Conservation (phyloP, 345 rosid genomes). For the Corchorus capsularis region DNA sequence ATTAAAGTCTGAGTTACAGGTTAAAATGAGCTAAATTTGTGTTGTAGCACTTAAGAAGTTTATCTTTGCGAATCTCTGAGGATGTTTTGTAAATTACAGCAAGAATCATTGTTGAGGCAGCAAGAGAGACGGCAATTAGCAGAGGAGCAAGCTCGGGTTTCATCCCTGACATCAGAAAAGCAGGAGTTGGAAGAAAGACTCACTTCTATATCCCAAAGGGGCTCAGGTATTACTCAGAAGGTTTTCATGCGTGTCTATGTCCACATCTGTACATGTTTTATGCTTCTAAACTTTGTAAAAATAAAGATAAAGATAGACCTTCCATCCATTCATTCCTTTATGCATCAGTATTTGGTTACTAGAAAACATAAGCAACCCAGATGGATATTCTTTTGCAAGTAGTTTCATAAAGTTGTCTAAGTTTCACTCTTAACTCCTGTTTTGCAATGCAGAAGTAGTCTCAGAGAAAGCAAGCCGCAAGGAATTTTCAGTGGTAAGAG, state of each 20-base stretch:
- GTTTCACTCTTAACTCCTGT: constrained; percentile 7
- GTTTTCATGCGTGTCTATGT: neutral
- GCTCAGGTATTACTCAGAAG: constrained; percentile 47
- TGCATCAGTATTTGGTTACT: neutral
- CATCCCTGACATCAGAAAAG: constrained; percentile 69
- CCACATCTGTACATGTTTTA: neutral
- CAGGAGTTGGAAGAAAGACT: constrained; percentile 72
- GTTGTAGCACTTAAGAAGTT: constrained; percentile 12
- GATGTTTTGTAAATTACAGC: constrained; percentile 46
- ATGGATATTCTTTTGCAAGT: neutral
- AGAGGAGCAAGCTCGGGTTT: constrained; percentile 67
- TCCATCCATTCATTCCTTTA: neutral
- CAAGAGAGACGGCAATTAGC: constrained; percentile 54
- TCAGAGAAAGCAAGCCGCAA: constrained; percentile 42
- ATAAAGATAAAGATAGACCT: neutral
- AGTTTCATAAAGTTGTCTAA: neutral
- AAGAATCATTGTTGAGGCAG: constrained; percentile 62
- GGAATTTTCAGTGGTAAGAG: constrained; percentile 65
- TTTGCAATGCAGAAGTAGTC: constrained; percentile 46
- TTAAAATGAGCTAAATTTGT: constrained; percentile 28
- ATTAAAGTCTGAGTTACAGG: constrained; percentile 73
- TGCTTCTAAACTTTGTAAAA: neutral
- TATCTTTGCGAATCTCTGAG: constrained; percentile 29
- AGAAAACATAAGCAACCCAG: neutral
- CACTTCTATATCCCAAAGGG: constrained; percentile 41